Evolutionary conservation across 2,329 filamentous ascomycete genomes (phyloP).

Genomic region (Alternaria infectoria): DNA sequence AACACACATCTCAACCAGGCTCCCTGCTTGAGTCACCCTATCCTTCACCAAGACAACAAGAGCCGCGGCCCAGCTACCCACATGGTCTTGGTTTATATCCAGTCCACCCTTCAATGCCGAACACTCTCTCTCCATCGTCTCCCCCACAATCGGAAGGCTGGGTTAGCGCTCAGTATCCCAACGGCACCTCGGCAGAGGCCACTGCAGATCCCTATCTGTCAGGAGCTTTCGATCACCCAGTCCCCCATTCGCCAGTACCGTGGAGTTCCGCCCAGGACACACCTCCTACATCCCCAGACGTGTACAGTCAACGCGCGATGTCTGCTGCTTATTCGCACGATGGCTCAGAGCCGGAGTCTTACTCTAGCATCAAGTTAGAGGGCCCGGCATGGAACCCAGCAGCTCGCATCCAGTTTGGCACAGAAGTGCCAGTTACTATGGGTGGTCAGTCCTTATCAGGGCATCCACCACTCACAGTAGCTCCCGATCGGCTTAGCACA

Average conservation of each 20-base stretch:
- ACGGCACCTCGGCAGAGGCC: constrained; percentile 34
- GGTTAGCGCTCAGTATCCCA: constrained; percentile 32
- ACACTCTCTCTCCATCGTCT: constrained; percentile 43
- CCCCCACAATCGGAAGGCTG: constrained; percentile 45
- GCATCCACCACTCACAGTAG: constrained; percentile 39
- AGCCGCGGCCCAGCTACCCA: constrained; percentile 35
- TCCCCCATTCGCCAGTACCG: constrained; percentile 38
- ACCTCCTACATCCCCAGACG: constrained; percentile 44
- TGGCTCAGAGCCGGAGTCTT: constrained; percentile 32
- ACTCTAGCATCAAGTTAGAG: constrained; percentile 38
- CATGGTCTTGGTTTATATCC: constrained; percentile 46
- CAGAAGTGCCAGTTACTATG: constrained; percentile 21
- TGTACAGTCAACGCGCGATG: constrained; percentile 33
- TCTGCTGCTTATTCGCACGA: constrained; percentile 44
- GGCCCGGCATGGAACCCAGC: constrained; percentile 35
- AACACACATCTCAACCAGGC: constrained; percentile 31
- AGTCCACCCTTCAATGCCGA: constrained; percentile 31
- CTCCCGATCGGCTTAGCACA: constrained; percentile 37
- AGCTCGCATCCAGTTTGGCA: constrained; percentile 14
- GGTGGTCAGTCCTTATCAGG: constrained; percentile 14
- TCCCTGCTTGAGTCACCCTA: constrained; percentile 42
- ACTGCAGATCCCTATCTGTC: constrained; percentile 41
- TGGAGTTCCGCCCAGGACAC: constrained; percentile 40
- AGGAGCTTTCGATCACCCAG: constrained; percentile 43
- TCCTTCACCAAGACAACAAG: constrained; percentile 43